These are phyloP conservation scores for Globisporangium spinosum DNA, from an alignment of 352 stramenopile species.

Conservation along the genomic window DNA sequence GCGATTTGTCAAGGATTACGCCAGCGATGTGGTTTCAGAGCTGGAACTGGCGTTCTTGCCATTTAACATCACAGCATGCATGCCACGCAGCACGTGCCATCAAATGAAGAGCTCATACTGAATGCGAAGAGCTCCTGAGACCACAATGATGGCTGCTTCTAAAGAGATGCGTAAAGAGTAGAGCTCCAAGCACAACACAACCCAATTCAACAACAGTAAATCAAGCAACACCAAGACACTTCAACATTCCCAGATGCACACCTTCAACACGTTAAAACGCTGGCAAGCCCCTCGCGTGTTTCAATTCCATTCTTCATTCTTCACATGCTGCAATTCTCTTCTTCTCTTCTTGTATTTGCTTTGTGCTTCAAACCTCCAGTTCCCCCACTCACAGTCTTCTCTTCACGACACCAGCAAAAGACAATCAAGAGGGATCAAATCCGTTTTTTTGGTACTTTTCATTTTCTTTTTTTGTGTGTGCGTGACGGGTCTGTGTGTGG, in stretches of 20 bases:
- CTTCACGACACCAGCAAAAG: not conserved
- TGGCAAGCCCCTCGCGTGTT: not conserved
- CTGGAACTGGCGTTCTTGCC: not conserved
- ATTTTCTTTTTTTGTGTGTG: constrained; percentile 6
- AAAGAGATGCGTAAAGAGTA: not conserved
- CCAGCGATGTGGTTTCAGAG: not conserved
- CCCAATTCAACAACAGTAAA: not conserved
- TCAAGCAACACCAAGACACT: not conserved
- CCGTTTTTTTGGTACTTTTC: constrained; percentile 12
- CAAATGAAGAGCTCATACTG: not conserved
- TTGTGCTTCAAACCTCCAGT: not conserved
- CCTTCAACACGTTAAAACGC: not conserved
- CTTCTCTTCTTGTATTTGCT: not conserved
- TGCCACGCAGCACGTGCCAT: not conserved
- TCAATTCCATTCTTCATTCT: not conserved
- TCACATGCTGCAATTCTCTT: not conserved
- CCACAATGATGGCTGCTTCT: not conserved
- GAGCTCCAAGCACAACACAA: not conserved
- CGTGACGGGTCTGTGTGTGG: constrained; percentile 5
- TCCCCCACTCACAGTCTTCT: not conserved
- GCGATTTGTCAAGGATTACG: not conserved
- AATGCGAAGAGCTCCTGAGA: not conserved
- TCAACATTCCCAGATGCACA: not conserved
- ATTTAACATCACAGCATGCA: not conserved
- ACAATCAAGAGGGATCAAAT: not conserved